phyloP scores from a whole-genome alignment of 2,329 filamentous ascomycete genomes.

The Cadophora luteo-olivacea region DNA sequence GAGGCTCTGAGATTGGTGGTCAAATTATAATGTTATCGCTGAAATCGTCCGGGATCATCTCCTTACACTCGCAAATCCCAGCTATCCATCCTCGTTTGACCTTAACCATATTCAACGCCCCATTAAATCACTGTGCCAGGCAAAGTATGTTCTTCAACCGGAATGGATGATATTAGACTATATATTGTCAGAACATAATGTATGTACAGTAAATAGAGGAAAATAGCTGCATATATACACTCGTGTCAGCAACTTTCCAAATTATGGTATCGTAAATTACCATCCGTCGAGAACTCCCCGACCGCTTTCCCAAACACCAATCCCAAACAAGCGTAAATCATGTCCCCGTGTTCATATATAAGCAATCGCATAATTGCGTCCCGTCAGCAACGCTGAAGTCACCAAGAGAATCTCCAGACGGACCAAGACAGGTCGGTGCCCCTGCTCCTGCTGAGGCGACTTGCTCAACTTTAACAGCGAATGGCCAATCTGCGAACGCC shows the following conservation, averaged over 20 bases:
- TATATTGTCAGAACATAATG: not conserved
- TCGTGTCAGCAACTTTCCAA: not conserved
- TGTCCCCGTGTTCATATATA: constrained; percentile 40
- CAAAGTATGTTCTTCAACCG: no score
- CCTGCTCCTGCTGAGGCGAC: constrained; percentile 53
- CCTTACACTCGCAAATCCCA: no score
- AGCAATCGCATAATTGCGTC: constrained; percentile 36
- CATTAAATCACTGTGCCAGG: no score
- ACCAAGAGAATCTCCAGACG: constrained; percentile 47
- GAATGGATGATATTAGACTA: no score
- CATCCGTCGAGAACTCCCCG: not conserved
- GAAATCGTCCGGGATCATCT: no score
- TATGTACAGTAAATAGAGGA: constrained; percentile 1
- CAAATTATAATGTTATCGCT: no score
- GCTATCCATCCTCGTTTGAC: no score
- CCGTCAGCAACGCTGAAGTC: constrained; percentile 45
- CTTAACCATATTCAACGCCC: no score
- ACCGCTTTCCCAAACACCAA: not conserved
- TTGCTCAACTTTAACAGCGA: constrained; percentile 62
- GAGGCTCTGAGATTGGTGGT: no score
- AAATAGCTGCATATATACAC: not conserved
- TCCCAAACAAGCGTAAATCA: constrained; percentile 21
- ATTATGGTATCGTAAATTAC: constrained; percentile 5
- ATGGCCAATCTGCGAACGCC: constrained; percentile 59
- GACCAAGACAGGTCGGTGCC: constrained; percentile 60